Percentiles rank a stretch among this genome's conserved stretches.
These are phyloP conservation scores for Scytalidium lignicola DNA, from an alignment of 2,329 filamentous ascomycete species.

Conservation along the genomic window DNA sequence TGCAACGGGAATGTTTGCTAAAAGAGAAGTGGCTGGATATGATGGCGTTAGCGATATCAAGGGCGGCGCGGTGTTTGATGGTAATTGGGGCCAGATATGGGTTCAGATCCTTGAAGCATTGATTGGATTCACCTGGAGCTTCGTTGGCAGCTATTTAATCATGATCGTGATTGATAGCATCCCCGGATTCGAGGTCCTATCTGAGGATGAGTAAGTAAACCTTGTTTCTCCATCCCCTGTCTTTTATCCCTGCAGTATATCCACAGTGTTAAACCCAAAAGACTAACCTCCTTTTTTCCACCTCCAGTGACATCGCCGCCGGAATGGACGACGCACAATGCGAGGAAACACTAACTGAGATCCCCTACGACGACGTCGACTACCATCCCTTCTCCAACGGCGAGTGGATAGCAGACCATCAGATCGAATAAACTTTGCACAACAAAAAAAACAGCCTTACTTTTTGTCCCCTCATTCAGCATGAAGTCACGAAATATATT, in stretches of 20 bases:
- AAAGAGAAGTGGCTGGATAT: slow-evolving; percentile 44
- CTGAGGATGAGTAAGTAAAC: slow-evolving; percentile 43
- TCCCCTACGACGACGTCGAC: slow-evolving; percentile 1
- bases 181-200: slow-evolving; percentile 46
- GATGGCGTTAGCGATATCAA: slow-evolving; percentile 42
- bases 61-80: slow-evolving; percentile 49
- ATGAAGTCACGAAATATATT: too few species aligned
- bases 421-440: not conserved
- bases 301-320: slow-evolving; percentile 37
- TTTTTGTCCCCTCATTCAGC: too few species aligned
- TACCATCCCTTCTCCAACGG: slow-evolving; percentile 3
- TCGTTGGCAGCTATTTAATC: slow-evolving; percentile 41
- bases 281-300: not conserved
- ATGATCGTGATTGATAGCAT: slow-evolving; percentile 47
- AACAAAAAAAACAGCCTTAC: too few species aligned
- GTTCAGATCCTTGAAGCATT: slow-evolving; percentile 46
- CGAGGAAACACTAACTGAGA: slow-evolving; percentile 39
- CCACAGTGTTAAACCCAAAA: not conserved
- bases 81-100: slow-evolving; percentile 43
- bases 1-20: slow-evolving; percentile 44
- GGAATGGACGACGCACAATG: slow-evolving; percentile 47
- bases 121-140: slow-evolving; percentile 46
- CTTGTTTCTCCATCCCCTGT: not conserved
- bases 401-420: not conserved
- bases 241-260: not conserved